Evolutionary conservation across 169 alveolate genomes (phyloP), one percentile per base, ranked within the genome.

Genomic region (Perkinsus olseni): DNA sequence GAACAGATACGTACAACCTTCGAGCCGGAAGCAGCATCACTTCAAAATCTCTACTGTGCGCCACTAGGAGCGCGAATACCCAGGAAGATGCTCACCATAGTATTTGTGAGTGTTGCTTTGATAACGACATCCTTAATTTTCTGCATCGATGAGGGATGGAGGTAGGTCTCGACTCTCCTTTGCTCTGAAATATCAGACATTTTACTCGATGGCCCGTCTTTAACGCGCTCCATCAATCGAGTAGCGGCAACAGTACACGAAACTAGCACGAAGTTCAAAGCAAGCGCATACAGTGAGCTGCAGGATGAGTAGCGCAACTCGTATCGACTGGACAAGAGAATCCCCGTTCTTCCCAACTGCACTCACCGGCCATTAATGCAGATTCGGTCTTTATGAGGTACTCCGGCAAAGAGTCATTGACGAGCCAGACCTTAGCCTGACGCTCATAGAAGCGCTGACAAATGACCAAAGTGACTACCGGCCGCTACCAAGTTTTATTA

Each of bases 351-450:
- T 40, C 50, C 50, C 50, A 40, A 40, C 50, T 40, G 21, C 11
- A 40, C 82, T 21, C 31, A 62, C 82, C 82, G 8, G 82, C 82
- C 82, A 62, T 39, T 31, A 6, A 38, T 45, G 94, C 48, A 38
- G 93, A 94, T 94, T 94, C 96, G 17, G 95, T 94, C 37, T 93
- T 95, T 20, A 74, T 91, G 37, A 95, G 93, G 93, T 95, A 95
- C 74, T 94, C 96, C 28, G 95, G 91, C 93, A 95, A 95, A 28
- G 95, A 90, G 92, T 94, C 94, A 48, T 34, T 74, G 36, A 74
- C 92, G 8, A 93, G 92, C 96, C 96, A 95, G 39, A 92, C 93
- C 38, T 82, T 74, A 0, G 95, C 95, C 51, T 93, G 92, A 91
- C 94, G 93, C 38, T 91, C 92, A 74, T 95, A 95, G 93, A 92